Conservation (phyloP, 2,329 filamentous ascomycete genomes). For the Allantophomopsis cytisporea region DNA sequence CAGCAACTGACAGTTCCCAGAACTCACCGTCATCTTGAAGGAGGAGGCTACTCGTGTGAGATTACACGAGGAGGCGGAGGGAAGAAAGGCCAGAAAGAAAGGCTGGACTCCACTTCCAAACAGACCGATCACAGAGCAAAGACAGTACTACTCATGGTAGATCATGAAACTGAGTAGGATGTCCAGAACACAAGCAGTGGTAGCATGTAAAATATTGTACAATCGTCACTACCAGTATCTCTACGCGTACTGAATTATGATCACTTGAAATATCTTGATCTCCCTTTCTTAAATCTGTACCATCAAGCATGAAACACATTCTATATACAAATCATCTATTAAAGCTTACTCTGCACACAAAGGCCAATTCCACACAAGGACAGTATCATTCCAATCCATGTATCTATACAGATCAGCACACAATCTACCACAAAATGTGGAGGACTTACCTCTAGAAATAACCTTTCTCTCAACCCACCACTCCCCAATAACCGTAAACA, state of each 20-base stretch:
- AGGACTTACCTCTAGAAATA: conserved; percentile 60
- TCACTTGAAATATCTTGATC: too few relatives aligned
- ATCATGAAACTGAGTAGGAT: not conserved
- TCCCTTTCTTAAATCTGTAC: too few relatives aligned
- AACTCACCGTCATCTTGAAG: conserved; percentile 71
- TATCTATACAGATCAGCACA: conserved; percentile 39
- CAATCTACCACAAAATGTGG: conserved; percentile 1
- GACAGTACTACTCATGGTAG: conserved; percentile 89
- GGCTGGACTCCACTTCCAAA: conserved; percentile 85
- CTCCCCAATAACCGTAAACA: conserved; percentile 92
- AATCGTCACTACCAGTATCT: too few relatives aligned
- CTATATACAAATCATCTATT: conserved; percentile 1
- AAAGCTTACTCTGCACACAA: conserved; percentile 60
- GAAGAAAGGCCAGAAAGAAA: conserved; percentile 60
- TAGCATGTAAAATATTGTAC: too few relatives aligned
- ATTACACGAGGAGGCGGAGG: conserved; percentile 62
- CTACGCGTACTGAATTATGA: too few relatives aligned
- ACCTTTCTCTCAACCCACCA: conserved; percentile 92
- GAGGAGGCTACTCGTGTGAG: conserved; percentile 85
- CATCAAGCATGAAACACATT: too few relatives aligned
- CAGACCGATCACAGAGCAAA: conserved; percentile 68
- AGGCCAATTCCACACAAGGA: conserved; percentile 71
- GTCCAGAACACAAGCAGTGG: too few relatives aligned
- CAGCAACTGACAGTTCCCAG: conserved; percentile 28
- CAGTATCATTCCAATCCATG: conserved; percentile 68